Evolutionary conservation across 345 rosid species (phyloP).

Genomic region (Cochlearia excelsa): DNA sequence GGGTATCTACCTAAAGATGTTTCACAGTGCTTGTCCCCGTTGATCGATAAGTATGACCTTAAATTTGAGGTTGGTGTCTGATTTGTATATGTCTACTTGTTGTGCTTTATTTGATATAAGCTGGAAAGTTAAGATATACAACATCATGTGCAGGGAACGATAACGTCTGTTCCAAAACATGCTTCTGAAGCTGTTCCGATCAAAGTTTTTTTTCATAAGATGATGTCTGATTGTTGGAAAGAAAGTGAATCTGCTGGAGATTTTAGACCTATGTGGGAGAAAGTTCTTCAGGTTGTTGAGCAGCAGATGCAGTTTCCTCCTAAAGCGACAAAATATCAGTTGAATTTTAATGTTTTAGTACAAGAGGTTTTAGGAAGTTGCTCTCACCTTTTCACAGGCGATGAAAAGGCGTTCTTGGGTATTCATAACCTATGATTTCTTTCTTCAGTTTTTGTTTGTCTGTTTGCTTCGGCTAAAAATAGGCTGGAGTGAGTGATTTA

Average conservation of each 20-base stretch:
- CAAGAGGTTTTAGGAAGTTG: slow-evolving; percentile 62
- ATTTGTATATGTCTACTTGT: background rate
- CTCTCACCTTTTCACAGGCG: slow-evolving; percentile 58
- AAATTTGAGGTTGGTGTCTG: slow-evolving; percentile 60
- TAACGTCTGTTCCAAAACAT: slow-evolving; percentile 54
- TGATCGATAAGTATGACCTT: slow-evolving; percentile 53
- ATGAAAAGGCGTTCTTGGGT: slow-evolving; percentile 69
- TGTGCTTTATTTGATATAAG: slow-evolving; percentile 12
- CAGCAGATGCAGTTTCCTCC: slow-evolving; percentile 47
- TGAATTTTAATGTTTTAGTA: slow-evolving; percentile 61
- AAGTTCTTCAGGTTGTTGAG: slow-evolving; percentile 53
- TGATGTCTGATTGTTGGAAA: slow-evolving; percentile 27
- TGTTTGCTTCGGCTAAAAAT: background rate
- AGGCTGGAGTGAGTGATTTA: slow-evolving; percentile 13
- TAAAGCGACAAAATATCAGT: slow-evolving; percentile 54
- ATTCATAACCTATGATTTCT: slow-evolving; percentile 19
- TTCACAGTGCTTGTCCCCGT: slow-evolving; percentile 65
- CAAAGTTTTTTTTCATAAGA: slow-evolving; percentile 45
- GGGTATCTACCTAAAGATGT: slow-evolving; percentile 83
- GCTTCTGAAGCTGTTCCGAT: slow-evolving; percentile 62
- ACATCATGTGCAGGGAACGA: slow-evolving; percentile 48
- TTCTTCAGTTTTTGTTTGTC: background rate
- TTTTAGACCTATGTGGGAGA: slow-evolving; percentile 53
- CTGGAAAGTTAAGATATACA: slow-evolving; percentile 8
- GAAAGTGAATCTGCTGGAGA: slow-evolving; percentile 36